phyloP scores from a whole-genome alignment of 1,139 yeast genomes.

The Keqinozyma sinolaborantium region DNA sequence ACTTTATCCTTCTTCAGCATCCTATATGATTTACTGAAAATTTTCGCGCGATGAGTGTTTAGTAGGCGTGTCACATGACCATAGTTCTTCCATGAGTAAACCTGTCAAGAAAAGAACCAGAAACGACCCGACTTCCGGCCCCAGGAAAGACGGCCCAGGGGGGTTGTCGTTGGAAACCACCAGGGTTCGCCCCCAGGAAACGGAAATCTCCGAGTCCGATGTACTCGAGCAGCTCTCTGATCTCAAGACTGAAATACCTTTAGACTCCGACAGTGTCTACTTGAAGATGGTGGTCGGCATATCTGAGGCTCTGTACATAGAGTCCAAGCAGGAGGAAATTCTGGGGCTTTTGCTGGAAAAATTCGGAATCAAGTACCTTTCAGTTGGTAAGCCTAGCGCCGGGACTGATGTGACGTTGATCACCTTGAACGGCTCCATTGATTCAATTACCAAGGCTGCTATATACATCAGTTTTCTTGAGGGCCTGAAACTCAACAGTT shows the following conservation, averaged over 20 bases:
- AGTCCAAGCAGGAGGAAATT: constrained; percentile 9
- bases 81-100: background rate
- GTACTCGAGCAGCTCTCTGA: too few relatives aligned
- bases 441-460: constrained; percentile 19
- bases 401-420: constrained; percentile 29
- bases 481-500: constrained; percentile 22
- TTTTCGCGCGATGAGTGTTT: background rate
- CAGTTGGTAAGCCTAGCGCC: constrained; percentile 16
- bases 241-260: too few relatives aligned
- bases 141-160: too few relatives aligned
- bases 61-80: background rate
- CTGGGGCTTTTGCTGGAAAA: constrained; percentile 8
- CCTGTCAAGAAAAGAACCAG: background rate
- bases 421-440: constrained; percentile 22
- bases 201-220: too few relatives aligned
- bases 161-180: too few relatives aligned
- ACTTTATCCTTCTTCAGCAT: constrained; percentile 32
- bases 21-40: constrained; percentile 4
- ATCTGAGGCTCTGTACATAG: constrained; percentile 26
- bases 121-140: background rate
- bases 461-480: constrained; percentile 20
- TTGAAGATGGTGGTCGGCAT: constrained; percentile 20
- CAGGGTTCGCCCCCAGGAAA: too few relatives aligned
- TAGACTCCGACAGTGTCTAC: constrained; percentile 4
- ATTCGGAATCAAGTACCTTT: constrained; percentile 18